These are phyloP conservation scores for Melampsora larici-populina DNA, from an alignment of 1,284 basidiomycete species.

Conservation along the genomic window DNA sequence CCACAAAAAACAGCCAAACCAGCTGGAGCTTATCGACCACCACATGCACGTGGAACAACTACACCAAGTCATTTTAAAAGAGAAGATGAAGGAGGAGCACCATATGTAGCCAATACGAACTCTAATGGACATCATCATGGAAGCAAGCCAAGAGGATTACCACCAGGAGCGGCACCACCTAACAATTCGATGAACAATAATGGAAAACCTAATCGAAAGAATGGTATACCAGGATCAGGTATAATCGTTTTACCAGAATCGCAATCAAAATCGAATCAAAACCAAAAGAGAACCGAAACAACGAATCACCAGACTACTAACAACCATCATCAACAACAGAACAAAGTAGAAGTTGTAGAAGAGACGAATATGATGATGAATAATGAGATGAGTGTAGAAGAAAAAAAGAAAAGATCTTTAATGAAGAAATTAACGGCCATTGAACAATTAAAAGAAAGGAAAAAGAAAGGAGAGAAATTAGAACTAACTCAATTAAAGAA, in stretches of 20 bases:
- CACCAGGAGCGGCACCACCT: slow-evolving; percentile 44
- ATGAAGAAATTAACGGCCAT: slow-evolving; percentile 66
- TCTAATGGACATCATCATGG: slow-evolving; percentile 12
- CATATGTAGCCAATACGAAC: slow-evolving; percentile 47
- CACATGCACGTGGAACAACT: slow-evolving; percentile 79
- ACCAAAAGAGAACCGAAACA: slow-evolving; percentile 44
- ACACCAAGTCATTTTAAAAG: slow-evolving; percentile 82
- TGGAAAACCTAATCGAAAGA: slow-evolving; percentile 43
- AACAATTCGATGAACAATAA: slow-evolving; percentile 8
- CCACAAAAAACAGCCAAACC: slow-evolving; percentile 61
- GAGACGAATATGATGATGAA: slow-evolving; percentile 55
- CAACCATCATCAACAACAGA: no score
- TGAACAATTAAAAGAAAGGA: slow-evolving; percentile 57
- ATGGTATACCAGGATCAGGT: slow-evolving; percentile 45
- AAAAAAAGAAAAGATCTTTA: slow-evolving; percentile 60
- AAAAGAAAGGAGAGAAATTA: slow-evolving; percentile 54
- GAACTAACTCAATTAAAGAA: slow-evolving; percentile 72
- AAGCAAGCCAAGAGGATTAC: slow-evolving; percentile 24
- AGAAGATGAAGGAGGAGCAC: slow-evolving; percentile 71
- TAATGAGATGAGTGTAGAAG: slow-evolving; percentile 49
- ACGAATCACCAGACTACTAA: slow-evolving; percentile 39
- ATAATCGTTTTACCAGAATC: neutral
- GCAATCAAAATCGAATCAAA: slow-evolving; percentile 20
- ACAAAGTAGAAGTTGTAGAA: no score
- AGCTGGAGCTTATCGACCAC: slow-evolving; percentile 80